Evolutionary conservation across 2,329 filamentous ascomycete species (phyloP).

Genomic region (Colletotrichum tropicicola): DNA sequence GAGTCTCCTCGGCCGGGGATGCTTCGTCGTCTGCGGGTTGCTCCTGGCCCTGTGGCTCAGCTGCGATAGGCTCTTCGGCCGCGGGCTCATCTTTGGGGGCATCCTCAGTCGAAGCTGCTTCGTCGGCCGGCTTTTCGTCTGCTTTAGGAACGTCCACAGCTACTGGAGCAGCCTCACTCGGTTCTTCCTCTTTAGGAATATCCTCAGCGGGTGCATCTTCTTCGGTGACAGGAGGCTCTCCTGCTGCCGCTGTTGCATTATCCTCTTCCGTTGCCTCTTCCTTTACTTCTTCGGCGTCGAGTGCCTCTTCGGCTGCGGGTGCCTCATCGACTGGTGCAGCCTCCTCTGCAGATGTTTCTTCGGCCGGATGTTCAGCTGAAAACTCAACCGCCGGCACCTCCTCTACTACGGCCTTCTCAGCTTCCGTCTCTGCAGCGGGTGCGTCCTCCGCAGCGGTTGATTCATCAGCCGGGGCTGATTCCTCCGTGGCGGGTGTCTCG

Average conservation of each 20-base stretch:
- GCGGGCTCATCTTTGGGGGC: neutral
- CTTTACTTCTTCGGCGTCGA: neutral
- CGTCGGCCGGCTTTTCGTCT: neutral
- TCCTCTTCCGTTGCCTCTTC: neutral
- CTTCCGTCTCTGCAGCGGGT: neutral
- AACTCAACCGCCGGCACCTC: too few species aligned
- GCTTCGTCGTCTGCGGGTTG: neutral
- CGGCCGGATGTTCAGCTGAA: neutral
- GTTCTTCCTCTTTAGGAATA: too few species aligned
- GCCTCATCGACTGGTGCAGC: neutral
- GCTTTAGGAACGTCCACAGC: too few species aligned
- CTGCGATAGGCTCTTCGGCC: constrained; percentile 1
- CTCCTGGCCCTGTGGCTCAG: constrained; percentile 1
- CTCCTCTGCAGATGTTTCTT: neutral
- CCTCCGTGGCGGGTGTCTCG: neutral
- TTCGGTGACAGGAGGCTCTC: neutral
- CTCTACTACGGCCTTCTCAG: too few species aligned
- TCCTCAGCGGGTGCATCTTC: too few species aligned
- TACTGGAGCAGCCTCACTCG: too few species aligned
- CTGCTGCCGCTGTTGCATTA: neutral
- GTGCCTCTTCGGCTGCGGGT: neutral
- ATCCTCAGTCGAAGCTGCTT: neutral
- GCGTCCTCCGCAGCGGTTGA: neutral
- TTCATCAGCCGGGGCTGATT: neutral
- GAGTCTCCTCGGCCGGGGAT: neutral